phyloP scores from a whole-genome alignment of 1,139 yeast species.

The Geotrichum fermentans region DNA sequence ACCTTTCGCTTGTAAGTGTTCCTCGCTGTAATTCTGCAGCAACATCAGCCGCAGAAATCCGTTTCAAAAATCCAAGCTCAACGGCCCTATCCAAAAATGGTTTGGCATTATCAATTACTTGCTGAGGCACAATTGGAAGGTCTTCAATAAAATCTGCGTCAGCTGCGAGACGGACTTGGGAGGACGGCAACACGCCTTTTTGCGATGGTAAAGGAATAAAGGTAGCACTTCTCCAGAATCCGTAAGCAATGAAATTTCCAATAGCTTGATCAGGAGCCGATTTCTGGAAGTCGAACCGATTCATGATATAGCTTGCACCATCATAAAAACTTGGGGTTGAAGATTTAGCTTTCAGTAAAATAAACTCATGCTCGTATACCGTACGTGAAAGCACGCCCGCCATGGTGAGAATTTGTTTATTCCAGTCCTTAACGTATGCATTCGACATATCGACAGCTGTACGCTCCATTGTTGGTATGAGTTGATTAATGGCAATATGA shows the following conservation, averaged over 20 bases:
- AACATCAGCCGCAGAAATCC: conserved; percentile 31
- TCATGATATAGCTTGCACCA: conserved; percentile 31
- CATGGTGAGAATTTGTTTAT: conserved; percentile 39
- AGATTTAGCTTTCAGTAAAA: conserved; percentile 14
- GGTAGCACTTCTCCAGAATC: conserved; percentile 37
- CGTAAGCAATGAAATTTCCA: conserved; percentile 36
- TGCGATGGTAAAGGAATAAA: conserved; percentile 35
- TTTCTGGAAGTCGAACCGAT: conserved; percentile 33
- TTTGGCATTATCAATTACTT: conserved; percentile 27
- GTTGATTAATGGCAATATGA: conserved; percentile 40
- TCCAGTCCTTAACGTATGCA: conserved; percentile 42
- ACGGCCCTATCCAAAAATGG: conserved; percentile 32
- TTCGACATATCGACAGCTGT: conserved; percentile 44
- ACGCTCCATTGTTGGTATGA: conserved; percentile 44
- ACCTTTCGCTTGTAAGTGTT: conserved; percentile 26
- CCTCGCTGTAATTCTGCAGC: conserved; percentile 30
- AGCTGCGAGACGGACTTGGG: conserved; percentile 33
- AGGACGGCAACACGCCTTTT: conserved; percentile 35
- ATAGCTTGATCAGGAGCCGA: conserved; percentile 39
- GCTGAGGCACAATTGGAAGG: conserved; percentile 33
- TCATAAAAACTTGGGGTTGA: conserved; percentile 21
- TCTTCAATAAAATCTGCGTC: conserved; percentile 32
- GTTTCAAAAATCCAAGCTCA: conserved; percentile 27
- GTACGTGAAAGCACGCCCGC: conserved; percentile 39
- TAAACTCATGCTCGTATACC: conserved; percentile 38